Percentiles rank a stretch among this genome's conserved stretches.
phyloP scores from a whole-genome alignment of 2,329 filamentous ascomycete species.

The Sporothrix sp. region DNA sequence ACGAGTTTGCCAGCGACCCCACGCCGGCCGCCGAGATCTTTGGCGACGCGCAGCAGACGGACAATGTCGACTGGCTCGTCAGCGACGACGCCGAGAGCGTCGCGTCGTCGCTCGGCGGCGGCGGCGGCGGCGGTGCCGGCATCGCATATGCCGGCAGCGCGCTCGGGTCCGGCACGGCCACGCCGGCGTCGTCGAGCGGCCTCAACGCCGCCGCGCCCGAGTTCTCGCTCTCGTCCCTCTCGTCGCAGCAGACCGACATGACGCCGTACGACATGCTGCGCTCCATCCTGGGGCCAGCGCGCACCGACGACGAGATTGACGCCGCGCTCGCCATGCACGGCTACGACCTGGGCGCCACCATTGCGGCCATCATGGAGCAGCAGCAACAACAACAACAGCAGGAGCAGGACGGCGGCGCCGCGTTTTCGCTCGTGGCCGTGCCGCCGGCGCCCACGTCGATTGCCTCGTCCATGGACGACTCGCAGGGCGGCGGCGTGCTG shows the following conservation, averaged over 20 bases:
- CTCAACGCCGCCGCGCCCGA: slow-evolving; percentile 76
- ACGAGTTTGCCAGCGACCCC: slow-evolving; percentile 80
- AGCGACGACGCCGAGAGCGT: slow-evolving; percentile 77
- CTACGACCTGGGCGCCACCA: slow-evolving; percentile 87
- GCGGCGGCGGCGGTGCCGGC: slow-evolving; percentile 74
- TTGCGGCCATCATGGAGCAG: slow-evolving; percentile 74
- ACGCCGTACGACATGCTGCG: slow-evolving; percentile 96
- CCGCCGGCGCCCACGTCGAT: slow-evolving; percentile 11
- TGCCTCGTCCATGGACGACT: slow-evolving; percentile 35
- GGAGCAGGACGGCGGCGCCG: slow-evolving; percentile 24
- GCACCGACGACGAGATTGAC: slow-evolving; percentile 90
- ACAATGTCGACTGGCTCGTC: slow-evolving; percentile 95
- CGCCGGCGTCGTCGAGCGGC: slow-evolving; percentile 55
- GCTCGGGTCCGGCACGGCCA: slow-evolving; percentile 68
- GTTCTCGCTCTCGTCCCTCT: slow-evolving; percentile 38
- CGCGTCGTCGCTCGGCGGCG: slow-evolving; percentile 58
- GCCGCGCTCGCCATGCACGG: slow-evolving; percentile 78
- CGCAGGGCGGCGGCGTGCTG: slow-evolving; percentile 44
- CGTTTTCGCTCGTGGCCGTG: slow-evolving; percentile 16
- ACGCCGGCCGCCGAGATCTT: slow-evolving; percentile 74
- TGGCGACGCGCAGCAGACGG: slow-evolving; percentile 77
- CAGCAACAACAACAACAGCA: slow-evolving; percentile 39
- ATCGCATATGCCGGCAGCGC: slow-evolving; percentile 48
- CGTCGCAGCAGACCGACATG: slow-evolving; percentile 72
- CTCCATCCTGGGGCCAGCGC: slow-evolving; percentile 81